These are phyloP conservation scores for Cucurbita pepo DNA, from an alignment of 306 rosid species.

Conservation along the genomic window DNA sequence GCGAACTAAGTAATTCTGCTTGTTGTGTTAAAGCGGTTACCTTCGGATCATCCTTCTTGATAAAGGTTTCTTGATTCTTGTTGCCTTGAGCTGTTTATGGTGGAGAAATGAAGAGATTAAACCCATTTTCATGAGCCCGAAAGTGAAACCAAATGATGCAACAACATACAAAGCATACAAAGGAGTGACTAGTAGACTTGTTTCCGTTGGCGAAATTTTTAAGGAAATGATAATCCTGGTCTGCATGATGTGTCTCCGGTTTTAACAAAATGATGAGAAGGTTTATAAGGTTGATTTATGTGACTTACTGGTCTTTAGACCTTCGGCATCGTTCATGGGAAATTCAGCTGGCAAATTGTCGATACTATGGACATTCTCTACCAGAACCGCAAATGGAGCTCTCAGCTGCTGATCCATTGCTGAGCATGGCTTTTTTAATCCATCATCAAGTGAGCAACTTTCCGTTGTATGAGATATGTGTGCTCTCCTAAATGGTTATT, in stretches of 20 bases:
- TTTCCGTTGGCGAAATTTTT: slow-evolving; percentile 6
- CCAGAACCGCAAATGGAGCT: slow-evolving; percentile 69
- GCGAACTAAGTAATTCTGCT: slow-evolving; percentile 83
- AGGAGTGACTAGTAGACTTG: slow-evolving; percentile 2
- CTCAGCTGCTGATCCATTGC: slow-evolving; percentile 39
- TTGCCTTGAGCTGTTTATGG: slow-evolving; percentile 30
- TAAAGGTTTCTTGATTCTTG: slow-evolving; percentile 59
- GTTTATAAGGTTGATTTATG: slow-evolving; percentile 5
- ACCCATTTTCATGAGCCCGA: not conserved
- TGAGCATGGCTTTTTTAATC: slow-evolving; percentile 44
- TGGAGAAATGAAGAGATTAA: slow-evolving; percentile 17
- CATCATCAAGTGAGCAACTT: slow-evolving; percentile 36
- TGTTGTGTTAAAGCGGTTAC: slow-evolving; percentile 73
- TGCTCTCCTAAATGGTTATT: slow-evolving; percentile 37
- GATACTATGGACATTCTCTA: slow-evolving; percentile 34
- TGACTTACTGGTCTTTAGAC: slow-evolving; percentile 34
- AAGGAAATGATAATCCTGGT: slow-evolving; percentile 6
- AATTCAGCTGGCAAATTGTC: not conserved
- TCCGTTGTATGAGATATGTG: slow-evolving; percentile 42
- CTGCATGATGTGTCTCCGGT: not conserved
- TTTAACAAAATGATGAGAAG: slow-evolving; percentile 4
- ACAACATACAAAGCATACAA: not conserved
- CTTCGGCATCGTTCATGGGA: slow-evolving; percentile 13
- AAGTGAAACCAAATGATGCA: not conserved
- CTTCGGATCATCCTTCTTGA: slow-evolving; percentile 82